phyloP scores from a whole-genome alignment of 1,139 yeast species.

The Lodderomyces pseudojiufengensis region DNA sequence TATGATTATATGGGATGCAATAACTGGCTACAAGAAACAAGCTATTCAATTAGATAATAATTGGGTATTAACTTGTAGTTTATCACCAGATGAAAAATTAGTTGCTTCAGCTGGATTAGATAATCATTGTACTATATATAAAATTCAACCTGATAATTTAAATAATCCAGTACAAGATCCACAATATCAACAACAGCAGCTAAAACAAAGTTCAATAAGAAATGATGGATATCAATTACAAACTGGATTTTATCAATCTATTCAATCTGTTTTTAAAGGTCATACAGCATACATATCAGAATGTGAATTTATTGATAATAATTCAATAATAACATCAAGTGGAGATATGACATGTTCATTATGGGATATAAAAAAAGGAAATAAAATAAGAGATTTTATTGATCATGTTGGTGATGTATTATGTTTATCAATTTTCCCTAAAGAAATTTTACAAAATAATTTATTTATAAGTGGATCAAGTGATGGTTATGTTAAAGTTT shows the following conservation, averaged over 20 bases:
- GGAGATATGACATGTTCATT: slow-evolving; percentile 80
- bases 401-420: slow-evolving; percentile 85
- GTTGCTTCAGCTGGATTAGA: slow-evolving; percentile 85
- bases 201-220: slow-evolving; percentile 1
- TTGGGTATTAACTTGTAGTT: slow-evolving; percentile 77
- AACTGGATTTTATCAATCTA: slow-evolving; percentile 36
- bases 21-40: slow-evolving; percentile 66
- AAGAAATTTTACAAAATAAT: slow-evolving; percentile 18
- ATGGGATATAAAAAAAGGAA: slow-evolving; percentile 75
- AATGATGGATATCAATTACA: slow-evolving; percentile 14
- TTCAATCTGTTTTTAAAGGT: slow-evolving; percentile 60
- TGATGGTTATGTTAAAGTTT: slow-evolving; percentile 66
- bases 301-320: slow-evolving; percentile 55
- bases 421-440: slow-evolving; percentile 39
- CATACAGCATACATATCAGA: slow-evolving; percentile 83
- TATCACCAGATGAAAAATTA: slow-evolving; percentile 60
- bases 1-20: slow-evolving; percentile 79
- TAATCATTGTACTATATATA: slow-evolving; percentile 71
- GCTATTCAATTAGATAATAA: slow-evolving; percentile 69
- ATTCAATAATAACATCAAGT: slow-evolving; percentile 63
- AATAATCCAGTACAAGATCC: slow-evolving; percentile 10
- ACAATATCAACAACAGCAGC: slow-evolving; percentile 1
- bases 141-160: slow-evolving; percentile 27
- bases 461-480: slow-evolving; percentile 70
- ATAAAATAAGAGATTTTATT: slow-evolving; percentile 51